These are phyloP conservation scores for Diutina sp. DNA, from an alignment of 1,139 yeast species.

Conservation along the genomic window DNA sequence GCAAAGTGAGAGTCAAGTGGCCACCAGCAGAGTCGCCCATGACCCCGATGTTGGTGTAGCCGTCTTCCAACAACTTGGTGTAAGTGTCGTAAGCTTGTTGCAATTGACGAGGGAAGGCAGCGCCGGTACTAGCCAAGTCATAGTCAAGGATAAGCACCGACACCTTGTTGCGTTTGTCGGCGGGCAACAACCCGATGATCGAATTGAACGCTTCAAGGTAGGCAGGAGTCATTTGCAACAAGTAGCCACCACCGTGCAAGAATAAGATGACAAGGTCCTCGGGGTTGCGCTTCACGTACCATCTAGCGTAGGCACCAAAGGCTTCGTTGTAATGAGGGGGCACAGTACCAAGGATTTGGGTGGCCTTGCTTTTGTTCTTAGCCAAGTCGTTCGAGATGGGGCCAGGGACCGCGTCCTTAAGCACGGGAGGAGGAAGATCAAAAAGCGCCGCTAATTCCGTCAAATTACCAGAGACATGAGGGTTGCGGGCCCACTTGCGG, in stretches of 20 bases:
- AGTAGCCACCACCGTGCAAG: conserved; percentile 34
- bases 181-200: conserved; percentile 19
- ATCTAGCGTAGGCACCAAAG: not conserved
- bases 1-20: conserved; percentile 6
- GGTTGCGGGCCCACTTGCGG: not conserved
- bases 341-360: not conserved
- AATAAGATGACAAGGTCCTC: conserved; percentile 27
- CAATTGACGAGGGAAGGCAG: conserved; percentile 22
- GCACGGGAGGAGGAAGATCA: not conserved
- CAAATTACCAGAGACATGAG: not conserved
- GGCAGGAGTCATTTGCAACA: conserved; percentile 18
- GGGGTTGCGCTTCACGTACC: conserved; percentile 5
- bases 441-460: not conserved
- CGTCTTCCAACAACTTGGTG: conserved; percentile 10
- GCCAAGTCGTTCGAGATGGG: not conserved
- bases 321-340: not conserved
- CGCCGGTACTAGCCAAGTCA: conserved; percentile 20
- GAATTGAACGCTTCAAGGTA: conserved; percentile 21
- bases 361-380: too few relatives aligned
- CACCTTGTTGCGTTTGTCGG: conserved; percentile 12
- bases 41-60: conserved; percentile 18
- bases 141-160: conserved; percentile 28
- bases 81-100: conserved; percentile 21
- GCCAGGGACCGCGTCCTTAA: not conserved
- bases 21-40: conserved; percentile 10